Evolutionary conservation across 768 basidiomycete genomes (phyloP).

Genomic region (Leccinum variicolor): DNA sequence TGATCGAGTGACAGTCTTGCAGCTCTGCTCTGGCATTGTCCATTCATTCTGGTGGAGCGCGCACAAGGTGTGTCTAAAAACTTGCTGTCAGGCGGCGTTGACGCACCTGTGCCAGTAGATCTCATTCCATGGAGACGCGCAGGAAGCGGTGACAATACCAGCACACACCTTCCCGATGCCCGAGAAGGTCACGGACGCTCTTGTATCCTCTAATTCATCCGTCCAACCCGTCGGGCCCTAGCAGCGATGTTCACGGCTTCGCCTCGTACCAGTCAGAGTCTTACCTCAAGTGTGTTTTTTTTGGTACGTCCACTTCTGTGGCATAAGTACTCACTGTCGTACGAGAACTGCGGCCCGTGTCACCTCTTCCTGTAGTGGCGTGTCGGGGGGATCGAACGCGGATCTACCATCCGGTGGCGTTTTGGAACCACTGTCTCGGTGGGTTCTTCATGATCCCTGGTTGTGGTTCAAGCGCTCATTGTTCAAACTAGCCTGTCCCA

Average conservation of each 20-base stretch:
- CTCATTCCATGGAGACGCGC: constrained; percentile 1
- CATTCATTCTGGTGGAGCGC: not conserved
- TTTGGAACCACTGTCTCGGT: constrained; percentile 8
- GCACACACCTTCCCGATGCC: not conserved
- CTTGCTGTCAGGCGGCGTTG: not conserved
- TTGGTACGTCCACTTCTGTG: constrained; percentile 2
- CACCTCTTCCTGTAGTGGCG: constrained; percentile 11
- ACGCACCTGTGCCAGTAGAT: not conserved
- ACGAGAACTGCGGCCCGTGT: constrained; percentile 7
- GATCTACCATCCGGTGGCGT: constrained; percentile 14
- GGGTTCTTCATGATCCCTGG: constrained; percentile 13
- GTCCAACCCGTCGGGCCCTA: constrained; percentile 4
- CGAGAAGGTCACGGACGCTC: not conserved
- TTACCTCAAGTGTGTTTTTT: constrained; percentile 3
- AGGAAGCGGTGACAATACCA: constrained; percentile 1
- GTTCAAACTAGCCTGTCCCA: not conserved
- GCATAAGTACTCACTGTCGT: not conserved
- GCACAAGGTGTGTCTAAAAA: not conserved
- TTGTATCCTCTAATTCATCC: constrained; percentile 1
- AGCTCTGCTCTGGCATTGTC: not conserved
- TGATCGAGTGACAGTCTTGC: not conserved
- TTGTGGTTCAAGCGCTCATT: not conserved
- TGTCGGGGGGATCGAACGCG: constrained; percentile 2
- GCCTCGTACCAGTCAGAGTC: constrained; percentile 1
- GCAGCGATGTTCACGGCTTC: constrained; percentile 4